Percentiles rank a stretch among this genome's conserved stretches.
phyloP scores from a whole-genome alignment of 257 asterid species.

The Mitragyna speciosa region DNA sequence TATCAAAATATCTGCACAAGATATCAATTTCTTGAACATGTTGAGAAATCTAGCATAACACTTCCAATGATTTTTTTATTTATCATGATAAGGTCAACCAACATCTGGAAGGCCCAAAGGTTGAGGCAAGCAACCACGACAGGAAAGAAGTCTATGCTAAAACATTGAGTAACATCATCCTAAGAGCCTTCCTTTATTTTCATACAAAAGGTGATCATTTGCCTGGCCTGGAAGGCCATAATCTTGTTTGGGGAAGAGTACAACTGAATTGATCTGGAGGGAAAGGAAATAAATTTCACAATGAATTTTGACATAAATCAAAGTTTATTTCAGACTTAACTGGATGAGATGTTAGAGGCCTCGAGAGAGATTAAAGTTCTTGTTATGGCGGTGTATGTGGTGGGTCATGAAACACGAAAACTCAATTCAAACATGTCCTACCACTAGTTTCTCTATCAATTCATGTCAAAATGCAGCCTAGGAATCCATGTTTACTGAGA shows the following conservation, averaged over 20 bases:
- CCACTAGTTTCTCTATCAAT: background rate
- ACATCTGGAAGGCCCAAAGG: background rate
- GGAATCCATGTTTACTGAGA: background rate
- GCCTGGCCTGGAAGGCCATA: background rate
- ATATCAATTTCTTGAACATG: background rate
- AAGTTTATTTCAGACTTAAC: background rate
- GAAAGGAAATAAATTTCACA: background rate
- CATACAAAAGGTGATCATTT: background rate
- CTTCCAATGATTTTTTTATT: too few relatives aligned
- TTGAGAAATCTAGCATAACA: background rate
- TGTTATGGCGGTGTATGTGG: too few relatives aligned
- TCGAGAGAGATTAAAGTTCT: background rate
- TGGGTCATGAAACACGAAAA: background rate
- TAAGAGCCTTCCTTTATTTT: background rate
- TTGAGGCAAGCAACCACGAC: background rate
- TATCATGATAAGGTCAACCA: background rate
- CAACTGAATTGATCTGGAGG: too few relatives aligned
- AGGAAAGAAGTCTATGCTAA: background rate
- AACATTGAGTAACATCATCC: background rate
- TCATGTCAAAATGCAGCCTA: background rate
- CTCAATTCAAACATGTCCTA: too few relatives aligned
- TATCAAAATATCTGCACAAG: slow-evolving; percentile 44
- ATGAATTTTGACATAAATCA: background rate
- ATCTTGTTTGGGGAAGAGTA: background rate
- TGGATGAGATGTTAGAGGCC: background rate